These are phyloP conservation scores for Blastobotrys petasosporus DNA, from an alignment of 1,139 yeast species.

Conservation along the genomic window DNA sequence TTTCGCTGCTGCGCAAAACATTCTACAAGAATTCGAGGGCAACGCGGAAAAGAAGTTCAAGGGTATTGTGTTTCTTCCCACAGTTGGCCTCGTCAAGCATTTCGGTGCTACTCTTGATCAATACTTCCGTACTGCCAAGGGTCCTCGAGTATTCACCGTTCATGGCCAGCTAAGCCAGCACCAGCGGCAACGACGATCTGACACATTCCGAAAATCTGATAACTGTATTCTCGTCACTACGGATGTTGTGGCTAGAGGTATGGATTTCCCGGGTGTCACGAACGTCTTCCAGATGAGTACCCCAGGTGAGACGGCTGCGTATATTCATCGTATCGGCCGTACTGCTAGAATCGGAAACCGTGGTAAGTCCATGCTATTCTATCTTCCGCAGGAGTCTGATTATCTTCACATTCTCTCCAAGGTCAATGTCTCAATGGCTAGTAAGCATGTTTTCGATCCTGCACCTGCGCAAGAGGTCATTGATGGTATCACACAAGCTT, in stretches of 20 bases:
- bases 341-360: conserved; percentile 89
- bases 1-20: conserved; percentile 27
- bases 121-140: conserved; percentile 17
- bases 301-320: conserved; percentile 69
- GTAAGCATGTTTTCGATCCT: conserved; percentile 14
- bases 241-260: conserved; percentile 95
- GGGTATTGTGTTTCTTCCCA: conserved; percentile 78
- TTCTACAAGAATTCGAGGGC: conserved; percentile 22
- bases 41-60: conserved; percentile 46
- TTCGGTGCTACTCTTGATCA: conserved; percentile 37
- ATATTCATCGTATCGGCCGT: conserved; percentile 92
- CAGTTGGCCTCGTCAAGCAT: conserved; percentile 62
- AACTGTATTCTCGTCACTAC: conserved; percentile 69
- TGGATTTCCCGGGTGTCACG: conserved; percentile 83
- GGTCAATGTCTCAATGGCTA: conserved; percentile 20
- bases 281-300: conserved; percentile 76
- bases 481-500: conserved; percentile 3
- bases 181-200: conserved; percentile 54
- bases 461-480: conserved; percentile 3
- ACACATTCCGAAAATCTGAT: conserved; percentile 45
- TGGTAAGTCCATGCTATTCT: conserved; percentile 44
- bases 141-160: conserved; percentile 30
- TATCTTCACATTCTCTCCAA: conserved; percentile 21
- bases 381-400: conserved; percentile 25
- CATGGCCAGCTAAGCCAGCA: conserved; percentile 72